Percentiles rank a stretch among this genome's conserved stretches.
phyloP scores from a whole-genome alignment of 805 yeast genomes.

The Geotrichum ghanense region DNA sequence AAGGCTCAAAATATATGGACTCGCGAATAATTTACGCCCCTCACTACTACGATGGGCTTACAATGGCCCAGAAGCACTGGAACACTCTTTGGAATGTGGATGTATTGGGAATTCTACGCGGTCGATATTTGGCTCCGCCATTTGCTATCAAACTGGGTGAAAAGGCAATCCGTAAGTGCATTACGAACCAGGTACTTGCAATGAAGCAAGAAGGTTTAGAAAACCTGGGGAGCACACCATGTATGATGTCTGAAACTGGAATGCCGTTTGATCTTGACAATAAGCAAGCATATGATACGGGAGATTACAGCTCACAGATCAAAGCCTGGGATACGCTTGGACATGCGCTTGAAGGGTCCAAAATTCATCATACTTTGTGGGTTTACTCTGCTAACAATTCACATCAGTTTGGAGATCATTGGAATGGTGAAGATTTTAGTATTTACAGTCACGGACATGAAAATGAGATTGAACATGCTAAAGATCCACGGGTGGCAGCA shows the following conservation, averaged over 20 bases:
- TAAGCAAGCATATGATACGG: conserved; percentile 50
- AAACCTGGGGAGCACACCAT: conserved; percentile 56
- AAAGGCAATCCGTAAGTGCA: conserved; percentile 53
- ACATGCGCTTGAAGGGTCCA: conserved; percentile 62
- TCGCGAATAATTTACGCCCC: conserved; percentile 62
- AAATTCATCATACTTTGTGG: conserved; percentile 73
- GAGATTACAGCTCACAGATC: conserved; percentile 58
- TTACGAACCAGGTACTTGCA: conserved; percentile 52
- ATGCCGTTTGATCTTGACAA: conserved; percentile 92
- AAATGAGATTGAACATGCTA: conserved; percentile 7
- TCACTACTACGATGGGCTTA: conserved; percentile 88
- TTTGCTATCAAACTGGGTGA: conserved; percentile 62
- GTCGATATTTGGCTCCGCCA: conserved; percentile 61
- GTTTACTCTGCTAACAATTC: conserved; percentile 59
- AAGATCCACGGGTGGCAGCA: not conserved
- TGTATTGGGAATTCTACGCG: conserved; percentile 73
- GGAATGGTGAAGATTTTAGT: conserved; percentile 90
- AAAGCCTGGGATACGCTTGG: conserved; percentile 72
- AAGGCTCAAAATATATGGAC: conserved; percentile 36
- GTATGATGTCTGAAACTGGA: conserved; percentile 79
- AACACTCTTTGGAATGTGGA: conserved; percentile 70
- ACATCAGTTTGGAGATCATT: conserved; percentile 77
- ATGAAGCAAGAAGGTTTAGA: conserved; percentile 50
- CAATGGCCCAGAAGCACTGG: conserved; percentile 84
- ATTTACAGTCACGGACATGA: conserved; percentile 62